Evolutionary conservation across 1,139 yeast genomes (phyloP), one percentile per base, ranked within the genome.

Genomic region (Debaryomyces sp.): DNA sequence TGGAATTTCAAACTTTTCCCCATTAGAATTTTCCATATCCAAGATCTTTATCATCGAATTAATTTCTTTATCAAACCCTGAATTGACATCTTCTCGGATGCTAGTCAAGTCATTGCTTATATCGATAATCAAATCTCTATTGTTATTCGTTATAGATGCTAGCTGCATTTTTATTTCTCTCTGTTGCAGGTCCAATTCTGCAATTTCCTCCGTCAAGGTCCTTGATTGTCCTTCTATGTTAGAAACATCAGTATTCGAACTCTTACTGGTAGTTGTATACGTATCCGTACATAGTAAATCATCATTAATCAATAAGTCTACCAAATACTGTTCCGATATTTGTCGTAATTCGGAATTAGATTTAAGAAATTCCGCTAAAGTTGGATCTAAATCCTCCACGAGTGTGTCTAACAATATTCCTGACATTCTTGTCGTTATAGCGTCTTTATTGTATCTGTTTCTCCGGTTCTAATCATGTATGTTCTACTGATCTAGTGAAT

Each of bases 121-220:
- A 45, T 70, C 77, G 12, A 77, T 66, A 41, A 77, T 73, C 45
- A 73, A 52, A 49, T 75, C 80, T 30, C 76, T 61, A 50, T 76
- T 70, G 5, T 60, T 57, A 51, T 73, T 69, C 9, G 80, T 70
- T 18, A 74, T 59, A 9, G 61, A 49, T 0, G 74, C 68, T 43
- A 77, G 57, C 48, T 72, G 57, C 21, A 60, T 46, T 49, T 68
- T 69, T 24, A 73, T 59, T 12, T 60, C 61, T 23, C 76, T 58
- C 48, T 64, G 70, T 13, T 59, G 56, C 55, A 62, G 65, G 48
- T 76, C 80, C 44, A 77, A 63, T 52, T 76, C 80, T 2, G 80
- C 81, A 17, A 77, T 76, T 53, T 76, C 81, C 51, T 75, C 80
- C 4, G 69, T 71, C 39, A 75, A 55, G 1, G 78, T 73, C 39